These are phyloP conservation scores for Phytophthora uliginosa DNA, from an alignment of 352 stramenopile species.

Conservation along the genomic window DNA sequence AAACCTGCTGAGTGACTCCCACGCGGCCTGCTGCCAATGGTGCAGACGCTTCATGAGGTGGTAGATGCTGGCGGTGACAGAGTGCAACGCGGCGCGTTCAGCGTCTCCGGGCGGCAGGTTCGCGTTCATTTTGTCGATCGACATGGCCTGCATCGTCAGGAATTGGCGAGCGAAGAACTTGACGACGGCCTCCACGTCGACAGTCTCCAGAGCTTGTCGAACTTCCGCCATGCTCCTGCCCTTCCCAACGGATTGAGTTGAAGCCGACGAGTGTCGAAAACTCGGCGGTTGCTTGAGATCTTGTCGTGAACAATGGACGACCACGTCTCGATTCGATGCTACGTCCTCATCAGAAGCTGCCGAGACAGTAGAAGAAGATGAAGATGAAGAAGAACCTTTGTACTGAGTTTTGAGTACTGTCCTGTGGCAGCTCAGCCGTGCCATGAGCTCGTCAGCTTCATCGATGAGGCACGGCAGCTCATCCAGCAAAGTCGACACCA, in stretches of 20 bases:
- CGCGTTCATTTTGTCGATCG: slow-evolving; percentile 32
- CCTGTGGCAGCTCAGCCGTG: slow-evolving; percentile 53
- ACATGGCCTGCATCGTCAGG: slow-evolving; percentile 38
- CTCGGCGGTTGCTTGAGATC: slow-evolving; percentile 9
- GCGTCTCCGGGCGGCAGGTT: slow-evolving; percentile 14
- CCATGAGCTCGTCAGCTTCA: slow-evolving; percentile 70
- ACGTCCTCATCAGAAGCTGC: background rate
- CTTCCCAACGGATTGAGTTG: background rate
- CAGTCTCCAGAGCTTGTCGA: slow-evolving; percentile 14
- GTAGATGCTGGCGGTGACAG: slow-evolving; percentile 43
- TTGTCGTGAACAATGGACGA: background rate
- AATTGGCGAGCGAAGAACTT: slow-evolving; percentile 66
- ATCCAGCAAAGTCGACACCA: slow-evolving; percentile 68
- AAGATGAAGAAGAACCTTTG: background rate
- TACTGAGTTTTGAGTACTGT: slow-evolving; percentile 29
- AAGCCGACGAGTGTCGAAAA: slow-evolving; percentile 4
- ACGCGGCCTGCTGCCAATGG: slow-evolving; percentile 68
- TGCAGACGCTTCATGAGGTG: slow-evolving; percentile 76
- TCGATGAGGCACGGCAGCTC: slow-evolving; percentile 71
- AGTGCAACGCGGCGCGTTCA: slow-evolving; percentile 35
- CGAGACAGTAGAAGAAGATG: too few relatives aligned
- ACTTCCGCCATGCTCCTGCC: slow-evolving; percentile 13
- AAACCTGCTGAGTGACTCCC: slow-evolving; percentile 59
- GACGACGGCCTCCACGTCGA: slow-evolving; percentile 44
- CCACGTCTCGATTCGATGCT: slow-evolving; percentile 14